Percentiles rank a stretch among this genome's conserved stretches.
Evolutionary conservation across 2,329 filamentous ascomycete genomes (phyloP).

Genomic region (Rhinocladiella similis): DNA sequence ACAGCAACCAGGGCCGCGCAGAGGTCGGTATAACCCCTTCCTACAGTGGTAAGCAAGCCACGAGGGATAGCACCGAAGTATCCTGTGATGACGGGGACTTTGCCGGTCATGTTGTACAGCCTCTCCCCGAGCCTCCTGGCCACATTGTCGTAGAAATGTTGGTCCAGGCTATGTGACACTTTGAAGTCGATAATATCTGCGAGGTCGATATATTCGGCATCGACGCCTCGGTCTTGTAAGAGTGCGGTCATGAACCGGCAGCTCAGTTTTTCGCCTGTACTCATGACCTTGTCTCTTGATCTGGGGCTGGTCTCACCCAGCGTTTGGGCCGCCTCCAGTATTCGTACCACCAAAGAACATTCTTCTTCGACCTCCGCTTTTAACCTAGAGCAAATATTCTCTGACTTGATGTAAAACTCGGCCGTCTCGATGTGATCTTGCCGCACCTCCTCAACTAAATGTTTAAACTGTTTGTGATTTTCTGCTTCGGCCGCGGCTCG

Average conservation of each 20-base stretch:
- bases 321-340: constrained; percentile 63
- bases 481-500: constrained; percentile 52
- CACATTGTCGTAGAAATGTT: constrained; percentile 69
- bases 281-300: constrained; percentile 84
- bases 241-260: constrained; percentile 87
- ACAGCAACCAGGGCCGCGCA: constrained; percentile 92
- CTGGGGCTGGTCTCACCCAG: constrained; percentile 71
- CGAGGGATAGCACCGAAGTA: constrained; percentile 95
- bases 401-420: constrained; percentile 60
- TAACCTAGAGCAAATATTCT: constrained; percentile 59
- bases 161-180: constrained; percentile 58
- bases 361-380: constrained; percentile 70
- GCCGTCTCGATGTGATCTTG: constrained; percentile 77
- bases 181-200: constrained; percentile 76
- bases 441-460: constrained; percentile 77
- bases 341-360: constrained; percentile 78
- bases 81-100: constrained; percentile 80
- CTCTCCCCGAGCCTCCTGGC: constrained; percentile 62
- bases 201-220: constrained; percentile 87
- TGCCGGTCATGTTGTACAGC: constrained; percentile 63
- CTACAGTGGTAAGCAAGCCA: constrained; percentile 86
- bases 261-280: constrained; percentile 93
- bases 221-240: constrained; percentile 75
- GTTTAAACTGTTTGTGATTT: constrained; percentile 60
- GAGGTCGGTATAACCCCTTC: constrained; percentile 93